Evolutionary conservation across 2,329 filamentous ascomycete species (phyloP).

Genomic region (Chaetomiaceae sp.): DNA sequence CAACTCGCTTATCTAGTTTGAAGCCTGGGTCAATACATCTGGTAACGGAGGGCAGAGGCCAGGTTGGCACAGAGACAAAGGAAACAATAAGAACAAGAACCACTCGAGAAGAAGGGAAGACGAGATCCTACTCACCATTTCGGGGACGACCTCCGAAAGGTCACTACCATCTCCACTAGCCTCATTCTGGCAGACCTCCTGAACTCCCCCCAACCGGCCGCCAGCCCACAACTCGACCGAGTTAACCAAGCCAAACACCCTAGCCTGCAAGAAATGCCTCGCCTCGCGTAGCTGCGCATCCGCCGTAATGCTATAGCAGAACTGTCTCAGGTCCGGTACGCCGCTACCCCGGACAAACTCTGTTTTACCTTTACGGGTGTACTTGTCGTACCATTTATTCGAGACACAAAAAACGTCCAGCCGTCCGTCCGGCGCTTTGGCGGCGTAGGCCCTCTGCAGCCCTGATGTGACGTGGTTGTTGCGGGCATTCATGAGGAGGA

Average conservation of each 20-base stretch:
- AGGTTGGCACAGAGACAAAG: too few relatives aligned
- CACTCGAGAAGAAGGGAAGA: not conserved
- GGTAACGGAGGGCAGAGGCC: not conserved
- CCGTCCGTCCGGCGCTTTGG: not conserved
- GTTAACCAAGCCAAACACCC: not conserved
- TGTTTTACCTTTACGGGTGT: not conserved
- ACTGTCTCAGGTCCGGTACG: not conserved
- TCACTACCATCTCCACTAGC: not conserved
- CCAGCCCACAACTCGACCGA: not conserved
- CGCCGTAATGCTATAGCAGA: not conserved
- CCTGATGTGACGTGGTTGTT: not conserved
- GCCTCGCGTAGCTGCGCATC: not conserved
- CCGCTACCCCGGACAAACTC: not conserved
- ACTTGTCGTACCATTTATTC: not conserved
- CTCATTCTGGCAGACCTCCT: not conserved
- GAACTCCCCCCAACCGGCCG: not conserved
- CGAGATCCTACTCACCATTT: too few relatives aligned
- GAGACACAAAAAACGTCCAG: slow-evolving; percentile 2
- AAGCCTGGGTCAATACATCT: not conserved
- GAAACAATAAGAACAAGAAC: not conserved
- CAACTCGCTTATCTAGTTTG: not conserved
- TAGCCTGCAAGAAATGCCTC: not conserved
- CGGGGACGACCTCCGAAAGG: not conserved
- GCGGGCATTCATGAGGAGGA: not conserved
- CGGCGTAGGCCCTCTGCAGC: not conserved